Base-by-base conservation (phyloP, 2,329 filamentous ascomycete genomes). In the Talaromyces sp. region DNA sequence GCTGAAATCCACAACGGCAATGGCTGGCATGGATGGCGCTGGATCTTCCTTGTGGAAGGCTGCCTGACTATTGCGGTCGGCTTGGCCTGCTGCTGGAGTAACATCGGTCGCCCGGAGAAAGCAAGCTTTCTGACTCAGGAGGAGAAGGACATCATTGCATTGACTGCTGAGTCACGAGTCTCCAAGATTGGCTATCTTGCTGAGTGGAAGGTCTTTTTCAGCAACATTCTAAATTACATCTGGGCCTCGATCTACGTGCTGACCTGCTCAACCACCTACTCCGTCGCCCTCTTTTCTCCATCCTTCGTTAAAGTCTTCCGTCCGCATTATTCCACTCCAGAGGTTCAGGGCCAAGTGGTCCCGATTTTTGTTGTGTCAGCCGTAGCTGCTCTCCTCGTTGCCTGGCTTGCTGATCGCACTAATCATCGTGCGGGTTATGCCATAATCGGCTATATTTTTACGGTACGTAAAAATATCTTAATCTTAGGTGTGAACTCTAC, bases 11-110 rank as follows among this genome's bases (percentile, higher is more conserved):
- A 35, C 31, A 61, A 39, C 45, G 10, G 19, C 14, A 61, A 61
- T 6, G 45, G 45, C 59, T 61, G 59, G 59, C 59, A 61, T 31
- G 59, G 59, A 24, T 61, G 59, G 59, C 59, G 59, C 10, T 61
- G 59, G 59, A 61, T 61, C 4, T 61, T 61, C 14, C 33, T 61
- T 6, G 59, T 61, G 6, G 59, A 61, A n/a, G 59, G 59, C 16
- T 61, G 59, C 22, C 22, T 61, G 6, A 61, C 59, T 33, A 61
- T 61, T 35, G 59, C 13, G 10, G 31, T 61, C 5, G 31, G 43
- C 11, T 33, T 61, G 43, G 59, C 33, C 22, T 61, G 59, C 45
- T 61, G 59, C 9, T 27, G 13, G 19, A 61, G 59, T 33, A 61
- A 61, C 14, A 41, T 52, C 19, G 45, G 59, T 9, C 45, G 33